phyloP scores from a whole-genome alignment of 371 early-diverging fungal genomes.

The Mortierella sp. region DNA sequence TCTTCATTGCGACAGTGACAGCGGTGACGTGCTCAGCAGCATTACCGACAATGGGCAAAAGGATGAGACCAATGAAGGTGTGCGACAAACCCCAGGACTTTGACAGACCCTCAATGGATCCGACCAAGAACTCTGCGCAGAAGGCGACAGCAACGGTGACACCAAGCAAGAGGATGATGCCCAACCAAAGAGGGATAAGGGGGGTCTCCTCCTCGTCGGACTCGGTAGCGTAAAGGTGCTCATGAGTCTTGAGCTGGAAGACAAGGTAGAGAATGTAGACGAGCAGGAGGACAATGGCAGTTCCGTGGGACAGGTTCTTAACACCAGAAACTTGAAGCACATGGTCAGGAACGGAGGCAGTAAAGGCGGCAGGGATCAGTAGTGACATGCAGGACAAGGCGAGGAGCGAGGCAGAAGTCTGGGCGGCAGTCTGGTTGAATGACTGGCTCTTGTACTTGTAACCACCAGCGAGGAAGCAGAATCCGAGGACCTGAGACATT shows the following conservation, averaged over 20 bases:
- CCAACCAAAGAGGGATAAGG: conserved; percentile 67
- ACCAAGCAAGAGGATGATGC: conserved; percentile 62
- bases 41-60: conserved; percentile 89
- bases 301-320: conserved; percentile 75
- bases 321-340: conserved; percentile 59
- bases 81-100: conserved; percentile 73
- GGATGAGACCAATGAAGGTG: conserved; percentile 88
- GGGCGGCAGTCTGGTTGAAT: conserved; percentile 85
- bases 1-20: conserved; percentile 83
- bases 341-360: conserved; percentile 61
- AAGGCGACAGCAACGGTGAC: conserved; percentile 77
- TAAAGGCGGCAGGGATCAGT: conserved; percentile 88
- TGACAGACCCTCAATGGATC: conserved; percentile 81
- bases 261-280: conserved; percentile 81
- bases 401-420: conserved; percentile 83
- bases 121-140: conserved; percentile 87
- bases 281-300: conserved; percentile 79
- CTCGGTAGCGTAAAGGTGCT: conserved; percentile 64
- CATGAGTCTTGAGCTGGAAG: conserved; percentile 87
- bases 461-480: conserved; percentile 88
- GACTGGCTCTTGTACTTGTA: conserved; percentile 73
- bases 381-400: conserved; percentile 82
- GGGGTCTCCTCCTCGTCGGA: conserved; percentile 71
- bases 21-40: conserved; percentile 89
- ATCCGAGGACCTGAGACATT: conserved; percentile 64